These are phyloP conservation scores for Neurospora sp. DNA, from an alignment of 495 filamentous ascomycete genomes.

Conservation along the genomic window DNA sequence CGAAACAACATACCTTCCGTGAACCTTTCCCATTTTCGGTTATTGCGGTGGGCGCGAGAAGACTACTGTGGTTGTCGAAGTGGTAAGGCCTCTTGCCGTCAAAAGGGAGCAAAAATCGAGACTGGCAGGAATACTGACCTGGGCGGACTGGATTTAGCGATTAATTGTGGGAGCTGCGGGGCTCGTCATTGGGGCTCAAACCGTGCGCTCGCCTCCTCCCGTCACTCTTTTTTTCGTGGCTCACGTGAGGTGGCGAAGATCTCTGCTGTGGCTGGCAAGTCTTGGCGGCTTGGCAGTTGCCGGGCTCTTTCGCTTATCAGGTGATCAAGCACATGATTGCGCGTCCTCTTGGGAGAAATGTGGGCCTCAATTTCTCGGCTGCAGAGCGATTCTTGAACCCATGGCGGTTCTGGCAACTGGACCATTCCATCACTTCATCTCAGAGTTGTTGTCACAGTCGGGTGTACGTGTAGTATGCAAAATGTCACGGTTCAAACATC, in stretches of 20 bases:
- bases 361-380: not conserved
- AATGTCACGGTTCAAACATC: not conserved
- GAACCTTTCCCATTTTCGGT: slow-evolving; percentile 31
- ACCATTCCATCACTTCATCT: not conserved
- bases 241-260: slow-evolving; percentile 1
- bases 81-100: slow-evolving; percentile 1
- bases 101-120: slow-evolving; percentile 1
- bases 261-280: not conserved
- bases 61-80: slow-evolving; percentile 12
- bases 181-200: slow-evolving; percentile 19
- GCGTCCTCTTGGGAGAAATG: not conserved
- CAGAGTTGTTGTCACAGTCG: not conserved
- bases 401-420: not conserved
- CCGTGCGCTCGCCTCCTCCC: not conserved
- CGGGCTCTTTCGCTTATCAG: not conserved
- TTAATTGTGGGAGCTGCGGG: slow-evolving; percentile 18
- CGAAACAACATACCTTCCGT: slow-evolving; percentile 20
- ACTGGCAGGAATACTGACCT: slow-evolving; percentile 9
- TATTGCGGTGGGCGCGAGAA: slow-evolving; percentile 13
- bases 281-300: not conserved
- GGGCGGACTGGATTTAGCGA: slow-evolving; percentile 4
- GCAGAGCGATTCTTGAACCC: not conserved
- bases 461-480: not conserved
- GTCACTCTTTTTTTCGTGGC: not conserved
- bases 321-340: not conserved